Conservation (phyloP, 192 early-diverging fungal genomes). For the Umbelopsis sp. region DNA sequence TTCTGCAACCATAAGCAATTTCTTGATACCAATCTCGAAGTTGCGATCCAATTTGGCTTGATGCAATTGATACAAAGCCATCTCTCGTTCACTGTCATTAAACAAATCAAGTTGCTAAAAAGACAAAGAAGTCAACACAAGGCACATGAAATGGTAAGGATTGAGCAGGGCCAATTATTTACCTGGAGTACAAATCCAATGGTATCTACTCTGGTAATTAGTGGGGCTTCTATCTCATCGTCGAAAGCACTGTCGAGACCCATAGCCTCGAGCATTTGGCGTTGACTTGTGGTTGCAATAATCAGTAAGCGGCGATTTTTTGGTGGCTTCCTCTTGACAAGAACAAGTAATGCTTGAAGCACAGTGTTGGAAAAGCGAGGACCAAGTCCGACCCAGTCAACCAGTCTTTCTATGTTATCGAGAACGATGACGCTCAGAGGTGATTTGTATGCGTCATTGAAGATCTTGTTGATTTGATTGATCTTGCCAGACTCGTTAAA, state of each 20-base stretch:
- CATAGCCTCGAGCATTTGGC: conserved; percentile 82
- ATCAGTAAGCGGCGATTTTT: conserved; percentile 87
- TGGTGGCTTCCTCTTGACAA: conserved; percentile 91
- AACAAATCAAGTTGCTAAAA: conserved; percentile 66
- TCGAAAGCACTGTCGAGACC: conserved; percentile 87
- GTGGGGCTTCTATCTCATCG: conserved; percentile 79
- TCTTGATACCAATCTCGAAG: conserved; percentile 88
- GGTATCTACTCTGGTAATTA: conserved; percentile 68
- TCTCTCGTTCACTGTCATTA: conserved; percentile 61
- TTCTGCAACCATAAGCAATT: conserved; percentile 86
- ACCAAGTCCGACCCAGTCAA: conserved; percentile 96
- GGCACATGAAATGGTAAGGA: too few relatives aligned
- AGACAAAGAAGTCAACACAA: conserved; percentile 10
- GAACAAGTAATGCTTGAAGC: conserved; percentile 89
- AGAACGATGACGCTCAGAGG: conserved; percentile 93
- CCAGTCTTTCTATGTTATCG: conserved; percentile 90
- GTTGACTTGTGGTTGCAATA: conserved; percentile 85
- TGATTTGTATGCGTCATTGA: conserved; percentile 97
- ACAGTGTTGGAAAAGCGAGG: conserved; percentile 93
- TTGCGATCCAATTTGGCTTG: conserved; percentile 55
- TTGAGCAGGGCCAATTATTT: neutral
- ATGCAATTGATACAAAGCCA: conserved; percentile 56
- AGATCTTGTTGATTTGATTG: conserved; percentile 88
- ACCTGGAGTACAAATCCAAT: conserved; percentile 74
- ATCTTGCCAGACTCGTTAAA: conserved; percentile 84